phyloP scores from a whole-genome alignment of 352 stramenopile species.

The Globisporangium solare region DNA sequence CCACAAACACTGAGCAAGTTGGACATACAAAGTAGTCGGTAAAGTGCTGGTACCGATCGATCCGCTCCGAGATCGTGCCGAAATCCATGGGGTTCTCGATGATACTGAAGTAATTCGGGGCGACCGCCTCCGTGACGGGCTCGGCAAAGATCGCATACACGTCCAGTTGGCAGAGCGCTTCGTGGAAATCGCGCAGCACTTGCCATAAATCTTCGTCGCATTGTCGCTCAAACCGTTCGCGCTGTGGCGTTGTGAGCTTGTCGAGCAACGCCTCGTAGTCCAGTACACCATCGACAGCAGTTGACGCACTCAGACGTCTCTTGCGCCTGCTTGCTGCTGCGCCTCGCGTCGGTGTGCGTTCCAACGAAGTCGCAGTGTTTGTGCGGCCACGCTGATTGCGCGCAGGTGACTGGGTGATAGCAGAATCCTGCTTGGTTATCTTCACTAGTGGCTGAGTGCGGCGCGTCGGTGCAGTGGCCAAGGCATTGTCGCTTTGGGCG shows the following conservation, averaged over 20 bases:
- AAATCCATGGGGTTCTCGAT: slow-evolving; percentile 92
- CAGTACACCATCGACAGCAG: slow-evolving; percentile 28
- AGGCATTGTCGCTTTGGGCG: no score
- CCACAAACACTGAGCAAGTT: neutral
- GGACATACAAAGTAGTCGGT: slow-evolving; percentile 68
- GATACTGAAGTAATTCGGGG: slow-evolving; percentile 90
- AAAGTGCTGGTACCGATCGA: slow-evolving; percentile 69
- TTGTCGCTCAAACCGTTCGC: slow-evolving; percentile 46
- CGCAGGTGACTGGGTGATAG: no score
- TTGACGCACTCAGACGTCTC: no score
- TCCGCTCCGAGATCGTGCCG: slow-evolving; percentile 86
- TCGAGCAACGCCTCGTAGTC: slow-evolving; percentile 41
- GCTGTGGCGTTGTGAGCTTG: slow-evolving; percentile 44
- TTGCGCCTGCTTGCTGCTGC: no score
- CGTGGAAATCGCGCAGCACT: slow-evolving; percentile 69
- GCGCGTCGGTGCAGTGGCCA: no score
- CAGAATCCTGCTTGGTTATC: no score
- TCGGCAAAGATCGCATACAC: slow-evolving; percentile 78
- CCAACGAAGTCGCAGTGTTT: no score
- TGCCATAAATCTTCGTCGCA: slow-evolving; percentile 50
- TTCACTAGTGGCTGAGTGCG: no score
- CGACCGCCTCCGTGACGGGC: slow-evolving; percentile 87
- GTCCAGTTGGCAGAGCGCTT: slow-evolving; percentile 72
- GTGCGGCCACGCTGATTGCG: no score
- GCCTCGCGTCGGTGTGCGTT: no score